phyloP scores from a whole-genome alignment of 345 rosid species.

The Brassica incana region DNA sequence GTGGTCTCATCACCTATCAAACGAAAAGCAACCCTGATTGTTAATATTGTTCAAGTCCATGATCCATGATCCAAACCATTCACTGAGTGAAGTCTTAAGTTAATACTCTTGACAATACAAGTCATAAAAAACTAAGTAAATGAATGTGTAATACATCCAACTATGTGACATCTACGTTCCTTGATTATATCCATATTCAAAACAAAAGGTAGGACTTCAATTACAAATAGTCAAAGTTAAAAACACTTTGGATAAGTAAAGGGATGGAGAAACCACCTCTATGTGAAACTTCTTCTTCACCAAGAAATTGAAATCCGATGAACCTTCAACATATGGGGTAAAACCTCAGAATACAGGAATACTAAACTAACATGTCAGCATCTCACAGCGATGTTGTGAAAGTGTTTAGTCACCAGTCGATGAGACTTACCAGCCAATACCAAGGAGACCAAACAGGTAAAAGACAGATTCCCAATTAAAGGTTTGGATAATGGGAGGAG shows the following conservation, averaged over 20 bases:
- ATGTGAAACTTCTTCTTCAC: constrained; percentile 45
- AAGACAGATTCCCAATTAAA: constrained; percentile 93
- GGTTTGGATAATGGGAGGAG: constrained; percentile 83
- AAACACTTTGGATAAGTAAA: background rate
- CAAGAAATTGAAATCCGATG: constrained; percentile 65
- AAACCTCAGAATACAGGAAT: constrained; percentile 16
- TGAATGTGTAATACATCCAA: background rate
- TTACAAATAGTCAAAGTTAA: background rate
- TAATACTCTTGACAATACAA: background rate
- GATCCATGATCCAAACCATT: background rate
- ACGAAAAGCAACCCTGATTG: constrained; percentile 29
- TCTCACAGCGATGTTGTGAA: background rate
- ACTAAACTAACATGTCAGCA: constrained; percentile 10
- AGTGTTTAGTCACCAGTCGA: too few species aligned
- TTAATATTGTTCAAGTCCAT: constrained; percentile 20
- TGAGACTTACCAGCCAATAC: constrained; percentile 73
- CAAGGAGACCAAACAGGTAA: constrained; percentile 75
- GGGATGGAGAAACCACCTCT: constrained; percentile 47
- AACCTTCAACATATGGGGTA: constrained; percentile 57
- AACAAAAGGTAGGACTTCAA: background rate
- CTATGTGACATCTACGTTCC: constrained; percentile 17
- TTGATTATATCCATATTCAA: constrained; percentile 1
- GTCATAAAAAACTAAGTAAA: constrained; percentile 5
- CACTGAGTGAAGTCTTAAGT: background rate
- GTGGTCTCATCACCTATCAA: constrained; percentile 51